Conservation (phyloP, 108 stramenopile species). For the Cyclotella atomus region DNA sequence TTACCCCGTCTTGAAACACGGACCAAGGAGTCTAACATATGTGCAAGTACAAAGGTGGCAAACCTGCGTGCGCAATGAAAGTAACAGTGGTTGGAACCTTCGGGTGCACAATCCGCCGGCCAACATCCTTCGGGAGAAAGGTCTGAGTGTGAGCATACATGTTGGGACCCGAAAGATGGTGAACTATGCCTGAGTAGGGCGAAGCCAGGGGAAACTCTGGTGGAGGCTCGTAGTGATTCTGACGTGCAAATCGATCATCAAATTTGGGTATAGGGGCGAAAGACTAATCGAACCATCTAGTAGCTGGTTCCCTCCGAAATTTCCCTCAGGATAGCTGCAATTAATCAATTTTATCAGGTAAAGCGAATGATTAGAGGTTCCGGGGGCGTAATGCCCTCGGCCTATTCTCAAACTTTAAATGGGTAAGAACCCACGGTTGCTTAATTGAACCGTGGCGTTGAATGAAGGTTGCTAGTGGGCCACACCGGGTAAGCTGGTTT, state of each 20-base stretch:
- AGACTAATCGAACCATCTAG: slow-evolving; percentile 98
- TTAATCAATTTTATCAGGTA: slow-evolving; percentile 95
- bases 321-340: slow-evolving; percentile 96
- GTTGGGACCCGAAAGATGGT: slow-evolving; percentile 97
- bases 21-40: slow-evolving; percentile 96
- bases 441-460: slow-evolving; percentile 92
- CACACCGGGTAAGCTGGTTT: slow-evolving; percentile 96
- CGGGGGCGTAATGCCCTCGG: slow-evolving; percentile 88
- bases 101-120: slow-evolving; percentile 90
- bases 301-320: slow-evolving; percentile 97
- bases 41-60: slow-evolving; percentile 93
- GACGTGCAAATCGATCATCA: slow-evolving; percentile 96
- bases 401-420: slow-evolving; percentile 99
- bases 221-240: slow-evolving; percentile 95
- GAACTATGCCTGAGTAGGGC: slow-evolving; percentile 97
- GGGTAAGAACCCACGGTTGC: slow-evolving; percentile 93
- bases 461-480: slow-evolving; percentile 96
- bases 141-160: slow-evolving; percentile 94
- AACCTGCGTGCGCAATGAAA: slow-evolving; percentile 92
- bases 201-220: slow-evolving; percentile 97
- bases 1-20: slow-evolving; percentile 97
- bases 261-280: slow-evolving; percentile 98
- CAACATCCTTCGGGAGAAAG: slow-evolving; percentile 84
- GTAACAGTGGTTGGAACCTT: slow-evolving; percentile 80
- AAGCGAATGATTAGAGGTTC: slow-evolving; percentile 98